A percentile compares a stretch with the other conserved stretches of the same genome.
Evolutionary conservation across 345 rosid genomes (phyloP).

Genomic region (Linum tenue): DNA sequence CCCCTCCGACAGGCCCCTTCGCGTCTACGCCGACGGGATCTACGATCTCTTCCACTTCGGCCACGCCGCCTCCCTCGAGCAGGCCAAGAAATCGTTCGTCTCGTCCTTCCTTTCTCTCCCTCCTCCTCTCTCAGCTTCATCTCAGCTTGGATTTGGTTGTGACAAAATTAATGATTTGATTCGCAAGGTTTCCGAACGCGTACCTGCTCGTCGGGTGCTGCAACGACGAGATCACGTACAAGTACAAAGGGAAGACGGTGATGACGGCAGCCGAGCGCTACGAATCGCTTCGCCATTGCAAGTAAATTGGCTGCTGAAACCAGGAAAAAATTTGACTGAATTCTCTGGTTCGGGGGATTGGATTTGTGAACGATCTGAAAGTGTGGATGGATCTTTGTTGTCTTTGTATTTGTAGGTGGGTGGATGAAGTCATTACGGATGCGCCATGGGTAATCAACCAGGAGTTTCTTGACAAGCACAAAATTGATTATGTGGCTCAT

Average conservation of each 20-base stretch:
- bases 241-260: conserved; percentile 82
- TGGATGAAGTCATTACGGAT: conserved; percentile 85
- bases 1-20: conserved; percentile 32
- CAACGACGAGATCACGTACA: conserved; percentile 77
- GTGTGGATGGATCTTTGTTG: not conserved
- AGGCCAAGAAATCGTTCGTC: conserved; percentile 75
- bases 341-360: not conserved
- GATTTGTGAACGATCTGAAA: not conserved
- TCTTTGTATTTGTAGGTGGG: conserved; percentile 51
- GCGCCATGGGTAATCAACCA: conserved; percentile 87
- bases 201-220: conserved; percentile 86
- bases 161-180: not conserved
- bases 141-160: not conserved
- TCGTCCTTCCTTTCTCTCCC: conserved; percentile 1
- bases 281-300: conserved; percentile 96
- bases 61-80: conserved; percentile 93
- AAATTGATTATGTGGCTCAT: conserved; percentile 76
- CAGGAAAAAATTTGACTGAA: not conserved
- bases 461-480: conserved; percentile 76
- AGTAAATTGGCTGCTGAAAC: conserved; percentile 30
- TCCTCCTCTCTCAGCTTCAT: not conserved
- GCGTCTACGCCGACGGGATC: conserved; percentile 98
- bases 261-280: conserved; percentile 77
- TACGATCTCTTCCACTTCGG: conserved; percentile 98
- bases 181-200: conserved; percentile 63